phyloP scores from a whole-genome alignment of 352 stramenopile genomes.

The Globisporangium sylvaticum region DNA sequence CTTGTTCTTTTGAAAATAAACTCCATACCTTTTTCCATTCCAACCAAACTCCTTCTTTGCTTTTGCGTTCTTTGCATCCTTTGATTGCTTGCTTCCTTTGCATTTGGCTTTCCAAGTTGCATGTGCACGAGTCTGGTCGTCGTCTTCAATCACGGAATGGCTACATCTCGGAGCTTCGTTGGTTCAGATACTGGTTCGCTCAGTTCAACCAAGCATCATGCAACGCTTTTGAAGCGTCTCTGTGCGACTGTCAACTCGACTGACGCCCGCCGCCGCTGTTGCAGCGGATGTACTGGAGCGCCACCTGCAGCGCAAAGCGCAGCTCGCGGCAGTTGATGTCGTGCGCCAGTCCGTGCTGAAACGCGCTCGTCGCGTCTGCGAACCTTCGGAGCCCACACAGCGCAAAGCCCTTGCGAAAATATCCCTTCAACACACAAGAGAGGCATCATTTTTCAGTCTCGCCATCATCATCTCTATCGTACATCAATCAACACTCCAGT shows the following conservation, averaged over 20 bases:
- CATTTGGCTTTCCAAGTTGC: not conserved
- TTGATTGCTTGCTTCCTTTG: not conserved
- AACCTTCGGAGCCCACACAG: constrained; percentile 46
- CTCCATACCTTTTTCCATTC: constrained; percentile 16
- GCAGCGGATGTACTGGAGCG: constrained; percentile 27
- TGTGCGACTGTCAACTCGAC: not conserved
- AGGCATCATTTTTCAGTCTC: not conserved
- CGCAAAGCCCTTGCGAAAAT: constrained; percentile 66
- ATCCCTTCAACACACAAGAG: constrained; percentile 32
- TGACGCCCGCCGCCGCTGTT: not conserved
- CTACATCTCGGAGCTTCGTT: not conserved
- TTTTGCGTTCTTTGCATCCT: not conserved
- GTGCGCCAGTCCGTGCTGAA: constrained; percentile 61
- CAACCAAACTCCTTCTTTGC: not conserved
- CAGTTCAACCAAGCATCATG: not conserved
- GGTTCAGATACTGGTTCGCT: not conserved
- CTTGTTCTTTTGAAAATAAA: constrained; percentile 67
- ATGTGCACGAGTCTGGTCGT: not conserved
- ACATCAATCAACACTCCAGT: no score
- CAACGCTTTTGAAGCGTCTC: not conserved
- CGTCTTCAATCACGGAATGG: not conserved
- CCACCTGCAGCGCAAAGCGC: constrained; percentile 47
- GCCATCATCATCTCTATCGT: not conserved
- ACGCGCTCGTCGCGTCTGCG: constrained; percentile 48
- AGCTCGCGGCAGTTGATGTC: constrained; percentile 61